Conservation (phyloP, 2,329 filamentous ascomycete species). For the Fusarium keratoplasticum region DNA sequence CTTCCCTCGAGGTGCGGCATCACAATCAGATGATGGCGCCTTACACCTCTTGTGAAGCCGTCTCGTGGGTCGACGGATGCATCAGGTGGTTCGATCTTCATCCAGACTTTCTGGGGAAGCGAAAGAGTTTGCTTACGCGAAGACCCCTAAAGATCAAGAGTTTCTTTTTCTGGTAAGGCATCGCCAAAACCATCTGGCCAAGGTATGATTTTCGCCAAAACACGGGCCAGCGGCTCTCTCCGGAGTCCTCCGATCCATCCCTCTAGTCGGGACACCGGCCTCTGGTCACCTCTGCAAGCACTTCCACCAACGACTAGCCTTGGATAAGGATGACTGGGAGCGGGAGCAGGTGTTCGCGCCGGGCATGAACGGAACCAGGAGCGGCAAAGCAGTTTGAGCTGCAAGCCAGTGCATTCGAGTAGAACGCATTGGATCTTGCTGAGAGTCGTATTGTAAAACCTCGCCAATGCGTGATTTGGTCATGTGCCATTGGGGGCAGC, state of each 20-base stretch:
- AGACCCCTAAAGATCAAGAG: constrained; percentile 28
- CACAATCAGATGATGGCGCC: constrained; percentile 42
- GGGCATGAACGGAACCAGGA: constrained; percentile 27
- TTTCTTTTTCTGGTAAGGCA: constrained; percentile 31
- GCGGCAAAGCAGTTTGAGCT: background rate
- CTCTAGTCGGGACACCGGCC: constrained; percentile 16
- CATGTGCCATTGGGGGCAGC: constrained; percentile 16
- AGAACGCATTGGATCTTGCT: background rate
- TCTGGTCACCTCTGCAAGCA: constrained; percentile 30
- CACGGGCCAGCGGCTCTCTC: constrained; percentile 42
- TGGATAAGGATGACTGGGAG: constrained; percentile 20
- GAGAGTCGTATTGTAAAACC: background rate
- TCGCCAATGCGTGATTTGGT: constrained; percentile 25
- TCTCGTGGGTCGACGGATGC: constrained; percentile 39
- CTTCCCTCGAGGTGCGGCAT: constrained; percentile 22
- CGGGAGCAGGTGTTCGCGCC: constrained; percentile 7
- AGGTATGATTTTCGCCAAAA: constrained; percentile 24
- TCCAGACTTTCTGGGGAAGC: constrained; percentile 40
- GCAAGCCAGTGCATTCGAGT: constrained; percentile 6
- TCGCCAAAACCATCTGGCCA: constrained; percentile 20
- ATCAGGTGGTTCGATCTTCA: constrained; percentile 45
- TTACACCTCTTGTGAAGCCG: constrained; percentile 17
- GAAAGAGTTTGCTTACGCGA: constrained; percentile 23
- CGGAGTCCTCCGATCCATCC: constrained; percentile 35
- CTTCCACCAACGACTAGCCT: constrained; percentile 23